Conservation (phyloP, 2,329 filamentous ascomycete genomes). For the Keithomyces neogunnii region DNA sequence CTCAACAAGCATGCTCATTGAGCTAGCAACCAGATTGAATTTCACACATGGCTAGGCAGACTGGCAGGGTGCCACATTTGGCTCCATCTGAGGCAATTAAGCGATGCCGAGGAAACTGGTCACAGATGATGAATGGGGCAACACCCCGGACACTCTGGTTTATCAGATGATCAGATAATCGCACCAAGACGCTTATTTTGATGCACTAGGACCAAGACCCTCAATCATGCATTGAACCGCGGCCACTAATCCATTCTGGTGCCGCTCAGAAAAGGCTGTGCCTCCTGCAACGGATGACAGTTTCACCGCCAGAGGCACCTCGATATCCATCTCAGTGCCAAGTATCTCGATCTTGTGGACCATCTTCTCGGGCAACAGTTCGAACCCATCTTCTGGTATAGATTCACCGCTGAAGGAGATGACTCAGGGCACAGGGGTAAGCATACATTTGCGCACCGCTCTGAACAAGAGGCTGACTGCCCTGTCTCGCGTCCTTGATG, state of each 20-base stretch:
- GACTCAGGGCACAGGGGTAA: conserved; percentile 40
- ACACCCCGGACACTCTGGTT: neutral
- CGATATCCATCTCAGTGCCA: conserved; percentile 25
- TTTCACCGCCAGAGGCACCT: conserved; percentile 32
- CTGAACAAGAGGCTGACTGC: conserved; percentile 28
- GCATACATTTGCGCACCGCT: conserved; percentile 27
- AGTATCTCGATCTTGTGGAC: conserved; percentile 28
- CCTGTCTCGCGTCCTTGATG: conserved; percentile 34
- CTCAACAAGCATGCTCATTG: too few species aligned
- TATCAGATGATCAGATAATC: conserved; percentile 30
- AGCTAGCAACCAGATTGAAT: too few species aligned
- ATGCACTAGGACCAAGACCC: neutral
- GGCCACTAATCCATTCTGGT: conserved; percentile 1
- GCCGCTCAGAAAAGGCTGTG: conserved; percentile 27
- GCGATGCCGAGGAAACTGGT: too few species aligned
- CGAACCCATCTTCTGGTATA: conserved; percentile 39
- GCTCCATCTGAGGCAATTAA: too few species aligned
- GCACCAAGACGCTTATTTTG: neutral
- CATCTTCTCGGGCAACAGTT: conserved; percentile 27
- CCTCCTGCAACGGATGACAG: conserved; percentile 26
- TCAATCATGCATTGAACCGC: neutral
- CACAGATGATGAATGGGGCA: too few species aligned
- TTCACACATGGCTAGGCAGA: too few species aligned
- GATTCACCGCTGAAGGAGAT: conserved; percentile 28
- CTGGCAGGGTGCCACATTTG: too few species aligned